These are phyloP conservation scores for Raffaelea arxii DNA, from an alignment of 2,329 filamentous ascomycete species.

Conservation along the genomic window DNA sequence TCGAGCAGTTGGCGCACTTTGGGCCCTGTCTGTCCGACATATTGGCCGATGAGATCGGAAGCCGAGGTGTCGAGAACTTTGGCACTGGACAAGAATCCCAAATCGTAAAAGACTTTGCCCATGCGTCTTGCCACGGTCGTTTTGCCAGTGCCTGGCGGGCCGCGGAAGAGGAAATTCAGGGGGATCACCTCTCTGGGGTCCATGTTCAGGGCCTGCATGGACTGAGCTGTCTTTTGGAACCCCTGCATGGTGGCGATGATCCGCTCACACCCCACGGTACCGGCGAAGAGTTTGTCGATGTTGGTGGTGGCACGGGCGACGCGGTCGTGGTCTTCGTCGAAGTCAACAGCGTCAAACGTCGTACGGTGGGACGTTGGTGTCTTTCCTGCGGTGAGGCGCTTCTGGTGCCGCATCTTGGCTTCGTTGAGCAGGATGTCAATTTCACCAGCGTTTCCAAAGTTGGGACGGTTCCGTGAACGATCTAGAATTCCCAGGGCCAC, in stretches of 20 bases:
- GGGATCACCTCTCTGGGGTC: constrained; percentile 51
- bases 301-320: constrained; percentile 36
- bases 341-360: constrained; percentile 32
- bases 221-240: constrained; percentile 42
- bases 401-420: constrained; percentile 37
- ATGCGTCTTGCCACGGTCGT: constrained; percentile 65
- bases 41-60: constrained; percentile 58
- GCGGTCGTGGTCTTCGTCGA: constrained; percentile 51
- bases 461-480: constrained; percentile 49
- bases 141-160: constrained; percentile 54
- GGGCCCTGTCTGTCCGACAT: constrained; percentile 58
- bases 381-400: constrained; percentile 14
- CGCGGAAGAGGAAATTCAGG: constrained; percentile 61
- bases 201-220: constrained; percentile 38
- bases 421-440: constrained; percentile 57
- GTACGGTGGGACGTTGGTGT: constrained; percentile 12
- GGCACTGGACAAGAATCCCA: constrained; percentile 52
- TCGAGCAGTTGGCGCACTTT: constrained; percentile 54
- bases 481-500: constrained; percentile 51
- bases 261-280: constrained; percentile 46
- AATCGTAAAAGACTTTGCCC: constrained; percentile 65
- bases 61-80: constrained; percentile 49
- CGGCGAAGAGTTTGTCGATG: constrained; percentile 43
- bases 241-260: constrained; percentile 43
- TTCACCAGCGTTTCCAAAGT: constrained; percentile 66